Evolutionary conservation across 78 protist species (phyloP).

Genomic region (Dictyostelium brefeldianum): DNA sequence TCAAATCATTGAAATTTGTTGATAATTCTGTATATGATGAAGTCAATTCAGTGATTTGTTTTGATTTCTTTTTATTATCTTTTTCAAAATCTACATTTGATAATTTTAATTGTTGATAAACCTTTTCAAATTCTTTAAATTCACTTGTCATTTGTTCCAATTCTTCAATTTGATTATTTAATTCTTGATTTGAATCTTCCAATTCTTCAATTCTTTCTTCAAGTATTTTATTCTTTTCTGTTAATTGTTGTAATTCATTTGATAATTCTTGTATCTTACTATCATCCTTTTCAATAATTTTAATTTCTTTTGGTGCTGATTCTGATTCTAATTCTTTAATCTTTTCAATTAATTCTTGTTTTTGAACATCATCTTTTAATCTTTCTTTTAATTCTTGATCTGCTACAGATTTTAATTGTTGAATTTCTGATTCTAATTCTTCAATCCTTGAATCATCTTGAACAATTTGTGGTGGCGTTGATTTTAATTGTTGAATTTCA

Average conservation of each 20-base stretch:
- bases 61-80: neutral
- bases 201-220: constrained; percentile 21
- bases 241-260: neutral
- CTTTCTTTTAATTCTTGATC: neutral
- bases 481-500: no score
- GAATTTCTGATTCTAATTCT: neutral
- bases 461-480: no score
- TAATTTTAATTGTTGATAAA: neutral
- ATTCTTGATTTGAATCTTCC: neutral
- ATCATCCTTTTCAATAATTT: neutral
- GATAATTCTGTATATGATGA: neutral
- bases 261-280: neutral
- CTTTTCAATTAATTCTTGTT: neutral
- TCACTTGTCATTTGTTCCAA: neutral
- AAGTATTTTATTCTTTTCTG: neutral
- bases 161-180: neutral
- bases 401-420: neutral
- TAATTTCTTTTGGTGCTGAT: neutral
- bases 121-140: constrained; percentile 3
- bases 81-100: neutral
- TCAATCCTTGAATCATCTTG: no score
- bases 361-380: neutral
- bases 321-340: neutral
- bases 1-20: neutral
- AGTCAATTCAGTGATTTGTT: neutral